Evolutionary conservation across 169 alveolate species (phyloP).

Genomic region (Plasmodium fragile): DNA sequence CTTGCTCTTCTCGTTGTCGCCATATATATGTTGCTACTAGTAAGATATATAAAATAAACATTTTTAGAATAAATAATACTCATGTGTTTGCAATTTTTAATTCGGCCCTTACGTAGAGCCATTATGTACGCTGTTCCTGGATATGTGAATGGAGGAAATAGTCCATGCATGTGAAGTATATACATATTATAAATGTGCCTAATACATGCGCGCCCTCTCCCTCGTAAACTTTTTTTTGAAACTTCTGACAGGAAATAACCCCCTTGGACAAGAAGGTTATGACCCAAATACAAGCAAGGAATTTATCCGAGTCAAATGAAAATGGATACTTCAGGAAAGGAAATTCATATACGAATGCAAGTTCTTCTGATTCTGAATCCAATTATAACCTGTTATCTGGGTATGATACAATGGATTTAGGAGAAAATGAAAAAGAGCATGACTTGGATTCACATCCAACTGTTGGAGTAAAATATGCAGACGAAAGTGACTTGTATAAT

Average conservation of each 20-base stretch:
- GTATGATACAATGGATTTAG: background rate
- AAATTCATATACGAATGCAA: background rate
- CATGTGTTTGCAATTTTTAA: background rate
- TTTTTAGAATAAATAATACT: background rate
- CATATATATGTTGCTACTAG: background rate
- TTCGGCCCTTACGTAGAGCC: background rate
- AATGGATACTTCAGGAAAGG: background rate
- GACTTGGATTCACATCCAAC: background rate
- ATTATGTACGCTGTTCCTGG: background rate
- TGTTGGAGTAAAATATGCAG: background rate
- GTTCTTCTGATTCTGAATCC: background rate
- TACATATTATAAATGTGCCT: background rate
- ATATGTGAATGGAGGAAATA: background rate
- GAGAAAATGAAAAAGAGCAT: background rate
- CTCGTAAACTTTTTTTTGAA: background rate
- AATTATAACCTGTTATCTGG: background rate
- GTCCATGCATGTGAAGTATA: background rate
- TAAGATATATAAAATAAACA: background rate
- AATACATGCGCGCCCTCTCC: background rate
- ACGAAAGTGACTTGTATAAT: background rate
- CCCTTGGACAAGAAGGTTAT: background rate
- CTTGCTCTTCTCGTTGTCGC: background rate
- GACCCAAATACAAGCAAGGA: background rate
- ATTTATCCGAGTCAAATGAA: background rate
- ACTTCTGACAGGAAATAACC: background rate